phyloP scores from a whole-genome alignment of 805 yeast species.

The Metschnikowia drakensbergensis region DNA sequence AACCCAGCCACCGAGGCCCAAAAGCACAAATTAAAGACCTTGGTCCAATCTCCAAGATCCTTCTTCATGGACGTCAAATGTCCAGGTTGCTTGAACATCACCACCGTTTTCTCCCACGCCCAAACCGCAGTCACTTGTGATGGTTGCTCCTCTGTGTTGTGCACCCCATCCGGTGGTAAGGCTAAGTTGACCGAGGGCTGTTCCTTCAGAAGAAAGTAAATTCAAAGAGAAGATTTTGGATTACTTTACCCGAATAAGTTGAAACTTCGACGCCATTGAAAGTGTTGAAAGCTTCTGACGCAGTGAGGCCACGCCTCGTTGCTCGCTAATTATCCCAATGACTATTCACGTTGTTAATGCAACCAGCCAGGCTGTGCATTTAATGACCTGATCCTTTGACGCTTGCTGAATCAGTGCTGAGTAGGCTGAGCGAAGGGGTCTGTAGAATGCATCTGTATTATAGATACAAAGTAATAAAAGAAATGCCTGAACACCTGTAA shows the following conservation, averaged over 20 bases:
- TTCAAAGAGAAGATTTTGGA: not conserved
- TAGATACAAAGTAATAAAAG: conserved; percentile 9
- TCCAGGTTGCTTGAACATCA: conserved; percentile 98
- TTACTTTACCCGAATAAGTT: not conserved
- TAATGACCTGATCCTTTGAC: conserved; percentile 13
- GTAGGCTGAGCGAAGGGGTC: conserved; percentile 12
- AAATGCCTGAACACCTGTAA: not conserved
- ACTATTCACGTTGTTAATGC: conserved; percentile 2
- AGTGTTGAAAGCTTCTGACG: not conserved
- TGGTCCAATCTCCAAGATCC: conserved; percentile 97
- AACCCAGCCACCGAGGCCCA: conserved; percentile 93
- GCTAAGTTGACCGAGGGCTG: conserved; percentile 99
- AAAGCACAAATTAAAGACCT: conserved; percentile 95
- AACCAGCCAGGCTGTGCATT: conserved; percentile 13
- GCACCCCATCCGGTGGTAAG: conserved; percentile 99
- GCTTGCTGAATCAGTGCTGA: conserved; percentile 18
- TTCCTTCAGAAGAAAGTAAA: conserved; percentile 98
- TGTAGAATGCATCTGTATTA: conserved; percentile 20
- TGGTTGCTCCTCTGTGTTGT: conserved; percentile 95
- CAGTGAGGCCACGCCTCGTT: conserved; percentile 1
- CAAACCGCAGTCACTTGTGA: conserved; percentile 99
- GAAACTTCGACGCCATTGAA: not conserved
- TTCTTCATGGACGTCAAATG: conserved; percentile 99
- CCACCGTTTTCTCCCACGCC: conserved; percentile 99
- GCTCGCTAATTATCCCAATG: conserved; percentile 3